Conservation (phyloP, 2,329 filamentous ascomycete species). For the Aaosphaeria arxii region DNA sequence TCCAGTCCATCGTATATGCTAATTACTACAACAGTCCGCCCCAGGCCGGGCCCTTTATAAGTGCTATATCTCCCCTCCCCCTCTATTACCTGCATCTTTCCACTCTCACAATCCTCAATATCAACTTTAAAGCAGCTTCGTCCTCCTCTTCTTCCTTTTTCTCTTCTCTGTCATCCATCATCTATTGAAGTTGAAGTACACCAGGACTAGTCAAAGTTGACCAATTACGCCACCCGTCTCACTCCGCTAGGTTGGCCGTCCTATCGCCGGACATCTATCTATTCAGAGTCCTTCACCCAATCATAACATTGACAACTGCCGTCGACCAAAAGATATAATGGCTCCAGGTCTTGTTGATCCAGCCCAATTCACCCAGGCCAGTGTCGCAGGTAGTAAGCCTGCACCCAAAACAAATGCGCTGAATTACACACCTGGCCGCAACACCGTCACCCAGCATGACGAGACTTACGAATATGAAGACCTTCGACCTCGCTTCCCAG, state of each 20-base stretch:
- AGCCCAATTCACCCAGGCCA: constrained; percentile 11
- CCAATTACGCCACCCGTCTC: too few species aligned
- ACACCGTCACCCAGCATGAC: constrained; percentile 43
- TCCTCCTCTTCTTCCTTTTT: neutral
- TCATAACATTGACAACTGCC: too few species aligned
- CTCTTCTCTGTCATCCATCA: neutral
- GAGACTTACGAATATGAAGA: constrained; percentile 51
- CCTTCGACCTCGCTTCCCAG: constrained; percentile 52
- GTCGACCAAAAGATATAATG: constrained; percentile 10
- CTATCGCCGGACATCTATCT: too few species aligned
- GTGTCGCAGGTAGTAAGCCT: constrained; percentile 9
- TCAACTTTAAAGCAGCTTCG: neutral
- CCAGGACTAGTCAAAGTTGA: too few species aligned
- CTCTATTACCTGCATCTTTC: neutral
- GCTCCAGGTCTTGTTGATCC: constrained; percentile 33
- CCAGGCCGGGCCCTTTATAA: neutral
- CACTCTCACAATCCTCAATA: too few species aligned
- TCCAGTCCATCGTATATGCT: too few species aligned
- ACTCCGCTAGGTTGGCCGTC: too few species aligned
- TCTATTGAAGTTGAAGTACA: neutral
- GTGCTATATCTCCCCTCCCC: neutral
- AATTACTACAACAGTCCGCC: neutral
- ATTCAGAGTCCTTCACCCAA: too few species aligned
- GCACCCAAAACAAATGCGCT: constrained; percentile 22
- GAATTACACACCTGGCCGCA: constrained; percentile 50